A percentile compares a stretch with the other conserved stretches of the same genome.
These are phyloP conservation scores for Populus deltoides DNA, from an alignment of 345 rosid species.

Conservation along the genomic window DNA sequence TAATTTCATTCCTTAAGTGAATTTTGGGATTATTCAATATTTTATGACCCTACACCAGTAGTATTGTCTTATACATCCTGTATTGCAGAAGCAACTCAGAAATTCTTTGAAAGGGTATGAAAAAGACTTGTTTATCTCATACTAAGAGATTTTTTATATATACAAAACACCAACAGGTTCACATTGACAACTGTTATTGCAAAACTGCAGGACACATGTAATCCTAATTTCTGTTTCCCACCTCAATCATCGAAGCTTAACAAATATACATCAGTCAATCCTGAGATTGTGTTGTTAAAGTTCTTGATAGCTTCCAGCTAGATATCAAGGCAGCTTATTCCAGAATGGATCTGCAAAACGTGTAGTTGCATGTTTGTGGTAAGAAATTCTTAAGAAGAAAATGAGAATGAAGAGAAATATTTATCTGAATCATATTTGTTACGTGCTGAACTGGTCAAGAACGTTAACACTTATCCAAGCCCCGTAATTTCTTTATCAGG, in stretches of 20 bases:
- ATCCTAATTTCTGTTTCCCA: not conserved
- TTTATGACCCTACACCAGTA: not conserved
- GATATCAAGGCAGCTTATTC: not conserved
- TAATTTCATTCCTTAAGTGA: no score
- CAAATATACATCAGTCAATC: not conserved
- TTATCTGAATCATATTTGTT: not conserved
- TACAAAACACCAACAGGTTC: no score
- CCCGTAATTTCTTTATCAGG: not conserved
- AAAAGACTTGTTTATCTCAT: not conserved
- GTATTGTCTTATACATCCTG: no score
- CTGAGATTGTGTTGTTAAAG: not conserved
- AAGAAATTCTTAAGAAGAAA: not conserved
- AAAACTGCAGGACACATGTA: not conserved
- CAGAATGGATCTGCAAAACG: conserved; percentile 6
- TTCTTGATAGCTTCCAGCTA: not conserved
- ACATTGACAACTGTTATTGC: no score
- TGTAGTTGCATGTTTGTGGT: not conserved
- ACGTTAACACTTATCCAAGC: not conserved
- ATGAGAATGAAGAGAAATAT: not conserved
- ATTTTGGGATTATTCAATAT: not conserved
- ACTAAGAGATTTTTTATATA: not conserved
- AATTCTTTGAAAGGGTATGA: not conserved
- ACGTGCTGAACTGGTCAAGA: not conserved
- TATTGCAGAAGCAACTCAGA: not conserved
- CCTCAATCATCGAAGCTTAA: not conserved